phyloP scores from a whole-genome alignment of 2,329 filamentous ascomycete genomes.

The Myriosclerotinia duriaeana region DNA sequence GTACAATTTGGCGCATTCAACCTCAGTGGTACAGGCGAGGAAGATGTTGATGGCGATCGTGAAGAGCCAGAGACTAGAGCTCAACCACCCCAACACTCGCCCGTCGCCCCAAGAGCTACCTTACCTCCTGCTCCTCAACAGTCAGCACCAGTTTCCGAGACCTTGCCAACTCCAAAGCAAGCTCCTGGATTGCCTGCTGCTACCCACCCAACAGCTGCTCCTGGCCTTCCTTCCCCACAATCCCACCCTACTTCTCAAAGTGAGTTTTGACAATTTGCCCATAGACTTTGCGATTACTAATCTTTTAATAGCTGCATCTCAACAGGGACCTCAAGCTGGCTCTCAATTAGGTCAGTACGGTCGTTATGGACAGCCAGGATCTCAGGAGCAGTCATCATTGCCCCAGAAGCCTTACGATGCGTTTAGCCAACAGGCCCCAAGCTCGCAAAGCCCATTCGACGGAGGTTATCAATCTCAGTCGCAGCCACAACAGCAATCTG shows the following conservation, averaged over 20 bases:
- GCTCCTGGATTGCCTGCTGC: slow-evolving; percentile 51
- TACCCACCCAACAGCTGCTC: slow-evolving; percentile 45
- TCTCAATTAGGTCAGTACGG: slow-evolving; percentile 57
- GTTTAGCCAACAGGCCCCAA: slow-evolving; percentile 72
- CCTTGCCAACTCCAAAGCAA: slow-evolving; percentile 49
- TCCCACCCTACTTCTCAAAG: slow-evolving; percentile 43
- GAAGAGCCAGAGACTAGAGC: slow-evolving; percentile 94
- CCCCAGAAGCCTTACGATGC: slow-evolving; percentile 83
- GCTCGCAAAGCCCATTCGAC: slow-evolving; percentile 61
- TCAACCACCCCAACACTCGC: slow-evolving; percentile 91
- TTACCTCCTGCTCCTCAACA: slow-evolving; percentile 69
- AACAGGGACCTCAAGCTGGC: slow-evolving; percentile 39
- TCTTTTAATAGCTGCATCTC: slow-evolving; percentile 26
- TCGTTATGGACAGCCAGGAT: slow-evolving; percentile 63
- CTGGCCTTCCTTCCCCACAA: slow-evolving; percentile 42
- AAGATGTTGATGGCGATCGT: slow-evolving; percentile 89
- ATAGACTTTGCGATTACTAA: not conserved
- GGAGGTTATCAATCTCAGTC: slow-evolving; percentile 63
- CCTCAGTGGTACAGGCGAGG: slow-evolving; percentile 71
- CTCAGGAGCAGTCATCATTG: slow-evolving; percentile 59
- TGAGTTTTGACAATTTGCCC: slow-evolving; percentile 24
- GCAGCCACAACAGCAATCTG: slow-evolving; percentile 58
- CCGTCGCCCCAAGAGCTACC: slow-evolving; percentile 80
- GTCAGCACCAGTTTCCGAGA: slow-evolving; percentile 54
- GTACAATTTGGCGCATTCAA: slow-evolving; percentile 97